A percentile compares a stretch with the other conserved stretches of the same genome.
Evolutionary conservation across 768 basidiomycete species (phyloP).

Genomic region (Trametes cubensis): DNA sequence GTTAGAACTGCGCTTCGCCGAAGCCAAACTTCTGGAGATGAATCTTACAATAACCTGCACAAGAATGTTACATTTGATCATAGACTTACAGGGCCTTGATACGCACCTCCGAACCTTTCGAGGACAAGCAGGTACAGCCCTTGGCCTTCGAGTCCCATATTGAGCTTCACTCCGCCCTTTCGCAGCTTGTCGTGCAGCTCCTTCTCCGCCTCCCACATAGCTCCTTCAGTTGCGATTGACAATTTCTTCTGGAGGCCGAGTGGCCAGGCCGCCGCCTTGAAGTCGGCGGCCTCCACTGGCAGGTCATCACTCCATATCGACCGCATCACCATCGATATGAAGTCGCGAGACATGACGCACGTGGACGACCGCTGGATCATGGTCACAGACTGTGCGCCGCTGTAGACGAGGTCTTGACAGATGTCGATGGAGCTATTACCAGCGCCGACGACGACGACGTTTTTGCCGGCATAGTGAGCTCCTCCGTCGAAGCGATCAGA

Average conservation of each 20-base stretch:
- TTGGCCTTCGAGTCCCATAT: slow-evolving; percentile 38
- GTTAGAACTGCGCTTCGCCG: no score
- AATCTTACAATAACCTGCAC: slow-evolving; percentile 1
- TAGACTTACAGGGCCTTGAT: slow-evolving; percentile 11
- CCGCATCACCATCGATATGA: background rate
- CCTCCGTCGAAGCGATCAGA: slow-evolving; percentile 38
- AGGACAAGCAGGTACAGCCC: slow-evolving; percentile 35
- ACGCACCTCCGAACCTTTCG: slow-evolving; percentile 39
- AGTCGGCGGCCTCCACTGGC: slow-evolving; percentile 31
- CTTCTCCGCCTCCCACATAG: slow-evolving; percentile 35
- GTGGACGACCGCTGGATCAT: slow-evolving; percentile 49
- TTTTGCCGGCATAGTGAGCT: slow-evolving; percentile 36
- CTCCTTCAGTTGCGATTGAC: slow-evolving; percentile 22
- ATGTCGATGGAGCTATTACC: slow-evolving; percentile 46
- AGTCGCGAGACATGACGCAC: slow-evolving; percentile 33
- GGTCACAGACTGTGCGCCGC: slow-evolving; percentile 40
- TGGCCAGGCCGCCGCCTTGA: slow-evolving; percentile 30
- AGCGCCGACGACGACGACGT: slow-evolving; percentile 45
- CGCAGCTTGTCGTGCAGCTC: slow-evolving; percentile 39
- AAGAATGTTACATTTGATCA: no score
- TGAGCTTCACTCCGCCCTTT: slow-evolving; percentile 42
- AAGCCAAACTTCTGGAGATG: background rate
- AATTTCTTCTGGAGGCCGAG: slow-evolving; percentile 30
- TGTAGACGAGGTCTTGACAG: slow-evolving; percentile 40
- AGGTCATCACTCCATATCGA: slow-evolving; percentile 26